These are phyloP conservation scores for Candida boleticola DNA, from an alignment of 805 yeast species.

Conservation along the genomic window DNA sequence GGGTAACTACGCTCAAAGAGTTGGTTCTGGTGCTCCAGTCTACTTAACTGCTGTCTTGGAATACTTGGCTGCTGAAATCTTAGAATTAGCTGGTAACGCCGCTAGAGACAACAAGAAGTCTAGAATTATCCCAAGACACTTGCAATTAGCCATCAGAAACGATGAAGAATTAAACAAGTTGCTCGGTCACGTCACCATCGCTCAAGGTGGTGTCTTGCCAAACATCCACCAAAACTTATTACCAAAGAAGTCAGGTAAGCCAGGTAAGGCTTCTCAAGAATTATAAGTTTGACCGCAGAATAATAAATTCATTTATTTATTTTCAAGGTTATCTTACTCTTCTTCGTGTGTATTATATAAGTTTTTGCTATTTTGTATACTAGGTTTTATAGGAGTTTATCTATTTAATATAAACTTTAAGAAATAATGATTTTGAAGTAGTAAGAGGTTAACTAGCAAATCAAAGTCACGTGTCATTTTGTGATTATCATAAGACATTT, in stretches of 20 bases:
- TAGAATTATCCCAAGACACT: slow-evolving; percentile 52
- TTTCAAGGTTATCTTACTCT: slow-evolving; percentile 1
- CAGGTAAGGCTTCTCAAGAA: slow-evolving; percentile 56
- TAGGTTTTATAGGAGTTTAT: slow-evolving; percentile 1
- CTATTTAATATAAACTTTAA: slow-evolving; percentile 1
- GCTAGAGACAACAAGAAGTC: slow-evolving; percentile 53
- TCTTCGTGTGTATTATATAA: slow-evolving; percentile 15
- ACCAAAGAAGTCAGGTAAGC: slow-evolving; percentile 54
- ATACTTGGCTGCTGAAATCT: slow-evolving; percentile 50
- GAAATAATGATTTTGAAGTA: too few species aligned
- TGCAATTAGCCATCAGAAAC: slow-evolving; percentile 52
- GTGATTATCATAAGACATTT: slow-evolving; percentile 1
- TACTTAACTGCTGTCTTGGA: slow-evolving; percentile 50
- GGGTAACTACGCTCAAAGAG: slow-evolving; percentile 52
- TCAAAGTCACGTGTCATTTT: slow-evolving; percentile 4
- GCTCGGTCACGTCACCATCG: slow-evolving; percentile 49
- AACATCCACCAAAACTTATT: slow-evolving; percentile 49
- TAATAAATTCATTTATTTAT: not conserved
- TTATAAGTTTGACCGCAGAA: slow-evolving; percentile 43
- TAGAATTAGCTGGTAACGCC: slow-evolving; percentile 52
- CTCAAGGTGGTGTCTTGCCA: slow-evolving; percentile 55
- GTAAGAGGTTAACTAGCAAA: too few species aligned
- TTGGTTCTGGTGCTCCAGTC: slow-evolving; percentile 53
- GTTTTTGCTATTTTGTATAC: slow-evolving; percentile 4
- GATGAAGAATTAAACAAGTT: slow-evolving; percentile 52